Evolutionary conservation across 192 early-diverging fungal genomes (phyloP).

Genomic region (Diversispora epigaea): DNA sequence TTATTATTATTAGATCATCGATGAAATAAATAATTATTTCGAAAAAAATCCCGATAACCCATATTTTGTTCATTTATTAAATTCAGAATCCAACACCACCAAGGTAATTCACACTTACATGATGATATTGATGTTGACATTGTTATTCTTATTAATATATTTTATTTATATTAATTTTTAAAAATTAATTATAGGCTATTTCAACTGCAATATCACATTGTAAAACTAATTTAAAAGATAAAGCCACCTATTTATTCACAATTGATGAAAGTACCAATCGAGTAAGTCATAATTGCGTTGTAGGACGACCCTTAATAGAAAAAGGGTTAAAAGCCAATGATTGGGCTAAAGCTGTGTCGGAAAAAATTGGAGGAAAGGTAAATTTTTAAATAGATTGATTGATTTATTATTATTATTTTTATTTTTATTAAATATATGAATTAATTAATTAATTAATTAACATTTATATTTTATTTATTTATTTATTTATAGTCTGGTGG

Average conservation of each 20-base stretch:
- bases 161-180: background rate
- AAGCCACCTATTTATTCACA: conserved; percentile 85
- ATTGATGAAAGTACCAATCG: conserved; percentile 66
- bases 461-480: background rate
- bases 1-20: conserved; percentile 46
- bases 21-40: conserved; percentile 73
- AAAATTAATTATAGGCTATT: conserved; percentile 52
- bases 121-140: background rate
- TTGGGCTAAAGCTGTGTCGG: conserved; percentile 85
- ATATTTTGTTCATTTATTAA: conserved; percentile 59
- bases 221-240: conserved; percentile 73
- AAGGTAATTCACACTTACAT: conserved; percentile 33
- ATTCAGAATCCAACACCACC: conserved; percentile 74
- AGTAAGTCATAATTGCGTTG: conserved; percentile 81
- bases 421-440: background rate
- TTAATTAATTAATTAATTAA: background rate
- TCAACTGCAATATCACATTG: conserved; percentile 72
- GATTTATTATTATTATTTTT: background rate
- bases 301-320: conserved; percentile 70
- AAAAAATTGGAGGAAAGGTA: conserved; percentile 84
- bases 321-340: conserved; percentile 87
- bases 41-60: conserved; percentile 59
- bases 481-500: conserved; percentile 60
- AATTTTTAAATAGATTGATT: background rate
- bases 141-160: background rate